Evolutionary conservation across 176 grass and related monocot species (phyloP).

Genomic region (Cenchrus americanus): DNA sequence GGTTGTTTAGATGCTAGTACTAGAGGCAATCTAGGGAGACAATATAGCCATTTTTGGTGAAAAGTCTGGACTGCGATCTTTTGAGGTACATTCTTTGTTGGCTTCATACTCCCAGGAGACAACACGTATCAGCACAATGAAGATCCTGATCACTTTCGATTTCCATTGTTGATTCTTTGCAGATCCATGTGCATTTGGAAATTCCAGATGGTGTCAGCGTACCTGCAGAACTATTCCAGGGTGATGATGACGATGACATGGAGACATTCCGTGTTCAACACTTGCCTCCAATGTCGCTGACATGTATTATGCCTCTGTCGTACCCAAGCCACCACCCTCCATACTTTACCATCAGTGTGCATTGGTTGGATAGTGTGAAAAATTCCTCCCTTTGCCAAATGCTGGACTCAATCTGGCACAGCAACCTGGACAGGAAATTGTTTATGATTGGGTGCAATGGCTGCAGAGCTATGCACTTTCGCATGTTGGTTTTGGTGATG

Average conservation of each 20-base stretch:
- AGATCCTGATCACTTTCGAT: background rate
- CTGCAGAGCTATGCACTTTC: constrained; percentile 51
- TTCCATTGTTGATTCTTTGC: constrained; percentile 5
- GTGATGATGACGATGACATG: constrained; percentile 16
- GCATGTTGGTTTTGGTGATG: constrained; percentile 57
- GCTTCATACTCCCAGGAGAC: background rate
- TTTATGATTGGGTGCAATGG: constrained; percentile 69
- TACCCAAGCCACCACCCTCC: constrained; percentile 63
- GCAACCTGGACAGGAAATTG: constrained; percentile 53
- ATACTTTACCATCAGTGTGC: constrained; percentile 46
- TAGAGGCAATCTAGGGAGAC: constrained; percentile 63
- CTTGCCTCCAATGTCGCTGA: constrained; percentile 52
- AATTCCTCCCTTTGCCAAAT: constrained; percentile 57
- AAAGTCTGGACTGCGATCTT: constrained; percentile 42
- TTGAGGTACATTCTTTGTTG: constrained; percentile 43
- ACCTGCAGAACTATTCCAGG: constrained; percentile 14
- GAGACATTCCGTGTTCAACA: constrained; percentile 52
- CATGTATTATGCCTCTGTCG: constrained; percentile 57
- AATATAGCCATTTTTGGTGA: constrained; percentile 35
- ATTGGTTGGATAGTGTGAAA: constrained; percentile 53
- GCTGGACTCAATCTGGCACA: constrained; percentile 57
- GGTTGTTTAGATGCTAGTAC: constrained; percentile 30
- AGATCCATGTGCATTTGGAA: constrained; percentile 42
- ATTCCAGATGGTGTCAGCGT: constrained; percentile 46
- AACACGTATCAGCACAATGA: background rate